A percentile compares a stretch with the other conserved stretches of the same genome.
phyloP scores from a whole-genome alignment of 2,329 filamentous ascomycete species.

The Rhinocladiella similis region DNA sequence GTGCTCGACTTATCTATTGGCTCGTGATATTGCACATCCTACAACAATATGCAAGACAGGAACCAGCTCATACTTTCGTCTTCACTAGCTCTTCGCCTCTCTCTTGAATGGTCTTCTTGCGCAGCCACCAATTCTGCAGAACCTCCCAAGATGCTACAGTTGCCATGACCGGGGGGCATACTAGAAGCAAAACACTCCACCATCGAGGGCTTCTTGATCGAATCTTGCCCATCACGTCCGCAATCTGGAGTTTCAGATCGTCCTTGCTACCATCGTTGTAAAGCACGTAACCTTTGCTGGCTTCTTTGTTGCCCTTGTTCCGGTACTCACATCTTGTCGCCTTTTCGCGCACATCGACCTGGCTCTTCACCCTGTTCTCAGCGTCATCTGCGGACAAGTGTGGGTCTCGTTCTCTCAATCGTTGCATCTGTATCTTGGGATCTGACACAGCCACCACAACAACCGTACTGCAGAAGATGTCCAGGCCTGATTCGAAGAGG shows the following conservation, averaged over 20 bases:
- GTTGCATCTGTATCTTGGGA: slow-evolving; percentile 75
- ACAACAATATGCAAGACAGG: too few species aligned
- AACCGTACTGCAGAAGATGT: slow-evolving; percentile 80
- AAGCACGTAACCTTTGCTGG: slow-evolving; percentile 70
- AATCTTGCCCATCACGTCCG: slow-evolving; percentile 64
- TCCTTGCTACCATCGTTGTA: slow-evolving; percentile 83
- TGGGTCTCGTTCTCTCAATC: slow-evolving; percentile 72
- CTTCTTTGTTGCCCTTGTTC: slow-evolving; percentile 47
- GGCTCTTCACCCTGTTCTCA: slow-evolving; percentile 78
- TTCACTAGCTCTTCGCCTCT: slow-evolving; percentile 43
- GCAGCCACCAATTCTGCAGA: slow-evolving; percentile 66
- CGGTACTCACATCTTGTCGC: slow-evolving; percentile 71
- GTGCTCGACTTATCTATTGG: background rate
- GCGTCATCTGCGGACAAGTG: slow-evolving; percentile 85
- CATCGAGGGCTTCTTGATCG: slow-evolving; percentile 67
- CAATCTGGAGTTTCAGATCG: slow-evolving; percentile 68
- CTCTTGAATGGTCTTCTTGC: slow-evolving; percentile 55
- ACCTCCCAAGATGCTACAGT: slow-evolving; percentile 69
- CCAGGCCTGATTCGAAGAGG: slow-evolving; percentile 84
- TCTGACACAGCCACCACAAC: slow-evolving; percentile 84
- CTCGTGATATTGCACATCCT: background rate
- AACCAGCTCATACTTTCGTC: slow-evolving; percentile 54
- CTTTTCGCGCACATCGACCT: slow-evolving; percentile 84
- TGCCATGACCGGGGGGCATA: slow-evolving; percentile 74
- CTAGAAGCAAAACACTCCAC: slow-evolving; percentile 74